Evolutionary conservation across 2,329 filamentous ascomycete genomes (phyloP).

Genomic region (Penicillium sp.): DNA sequence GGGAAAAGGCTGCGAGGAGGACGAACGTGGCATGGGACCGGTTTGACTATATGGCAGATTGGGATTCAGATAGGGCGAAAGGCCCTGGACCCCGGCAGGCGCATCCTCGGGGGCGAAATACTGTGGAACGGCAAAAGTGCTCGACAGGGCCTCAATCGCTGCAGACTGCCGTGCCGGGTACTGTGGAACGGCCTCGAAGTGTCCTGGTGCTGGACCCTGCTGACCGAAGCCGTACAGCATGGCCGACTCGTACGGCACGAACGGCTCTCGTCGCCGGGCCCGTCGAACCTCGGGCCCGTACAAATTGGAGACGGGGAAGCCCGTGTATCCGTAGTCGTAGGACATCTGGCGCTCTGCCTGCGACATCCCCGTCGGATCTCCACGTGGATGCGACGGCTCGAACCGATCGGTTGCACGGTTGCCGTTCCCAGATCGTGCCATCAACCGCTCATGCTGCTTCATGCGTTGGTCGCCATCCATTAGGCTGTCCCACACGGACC

Average conservation of each 20-base stretch:
- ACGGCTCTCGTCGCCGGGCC: constrained; percentile 55
- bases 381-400: constrained; percentile 35
- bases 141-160: constrained; percentile 73
- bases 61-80: constrained; percentile 63
- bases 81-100: constrained; percentile 58
- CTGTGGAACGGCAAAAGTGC: constrained; percentile 65
- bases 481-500: constrained; percentile 52
- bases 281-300: not conserved
- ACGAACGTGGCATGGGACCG: constrained; percentile 54
- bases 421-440: constrained; percentile 46
- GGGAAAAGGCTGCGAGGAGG: constrained; percentile 52
- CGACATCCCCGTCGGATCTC: constrained; percentile 35
- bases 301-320: constrained; percentile 33
- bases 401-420: constrained; percentile 47
- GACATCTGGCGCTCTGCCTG: constrained; percentile 39
- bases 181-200: constrained; percentile 72
- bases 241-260: constrained; percentile 57
- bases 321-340: constrained; percentile 54
- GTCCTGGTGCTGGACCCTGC: constrained; percentile 57
- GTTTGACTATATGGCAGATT: constrained; percentile 61
- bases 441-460: constrained; percentile 73
- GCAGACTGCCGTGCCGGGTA: constrained; percentile 74
- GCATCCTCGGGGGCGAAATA: constrained; percentile 70
- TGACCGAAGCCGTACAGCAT: constrained; percentile 80
- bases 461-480: constrained; percentile 78